phyloP scores from a whole-genome alignment of 1,284 basidiomycete species.

The Vanrija pseudolonga region DNA sequence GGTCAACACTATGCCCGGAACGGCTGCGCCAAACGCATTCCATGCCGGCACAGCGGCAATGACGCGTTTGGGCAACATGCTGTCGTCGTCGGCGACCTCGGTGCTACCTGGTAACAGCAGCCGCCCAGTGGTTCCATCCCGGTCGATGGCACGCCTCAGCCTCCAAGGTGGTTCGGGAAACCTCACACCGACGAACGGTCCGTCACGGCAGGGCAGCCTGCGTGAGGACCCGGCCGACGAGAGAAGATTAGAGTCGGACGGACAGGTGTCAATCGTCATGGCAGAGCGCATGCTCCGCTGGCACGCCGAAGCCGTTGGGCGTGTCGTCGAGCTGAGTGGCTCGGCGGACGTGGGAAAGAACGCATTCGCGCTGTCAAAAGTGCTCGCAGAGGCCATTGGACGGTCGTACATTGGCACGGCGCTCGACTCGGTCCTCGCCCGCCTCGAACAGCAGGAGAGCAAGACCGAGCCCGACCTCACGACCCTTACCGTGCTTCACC shows the following conservation, averaged over 20 bases:
- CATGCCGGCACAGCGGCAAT: conserved; percentile 59
- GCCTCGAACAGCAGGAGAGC: conserved; percentile 68
- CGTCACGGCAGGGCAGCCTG: neutral
- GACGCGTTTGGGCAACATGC: conserved; percentile 70
- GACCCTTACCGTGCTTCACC: conserved; percentile 63
- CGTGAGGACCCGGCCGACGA: neutral
- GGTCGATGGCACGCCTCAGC: conserved; percentile 7
- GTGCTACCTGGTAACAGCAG: conserved; percentile 29
- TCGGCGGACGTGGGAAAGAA: conserved; percentile 86
- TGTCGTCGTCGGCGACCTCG: conserved; percentile 30
- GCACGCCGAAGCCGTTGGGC: conserved; percentile 91
- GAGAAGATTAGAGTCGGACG: conserved; percentile 58
- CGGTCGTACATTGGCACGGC: conserved; percentile 85
- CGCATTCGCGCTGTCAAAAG: conserved; percentile 76
- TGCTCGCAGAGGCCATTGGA: conserved; percentile 83
- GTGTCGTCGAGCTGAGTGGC: conserved; percentile 81
- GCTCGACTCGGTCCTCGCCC: conserved; percentile 74
- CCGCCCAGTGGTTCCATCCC: neutral
- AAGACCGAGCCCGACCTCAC: conserved; percentile 78
- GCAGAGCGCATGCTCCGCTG: conserved; percentile 89
- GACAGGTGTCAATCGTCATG: conserved; percentile 65
- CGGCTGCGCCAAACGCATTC: conserved; percentile 55
- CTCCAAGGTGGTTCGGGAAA: conserved; percentile 4
- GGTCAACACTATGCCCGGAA: conserved; percentile 81
- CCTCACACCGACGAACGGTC: conserved; percentile 1